phyloP scores from a whole-genome alignment of 371 early-diverging fungal species.

The Actinomortierella wolfii region DNA sequence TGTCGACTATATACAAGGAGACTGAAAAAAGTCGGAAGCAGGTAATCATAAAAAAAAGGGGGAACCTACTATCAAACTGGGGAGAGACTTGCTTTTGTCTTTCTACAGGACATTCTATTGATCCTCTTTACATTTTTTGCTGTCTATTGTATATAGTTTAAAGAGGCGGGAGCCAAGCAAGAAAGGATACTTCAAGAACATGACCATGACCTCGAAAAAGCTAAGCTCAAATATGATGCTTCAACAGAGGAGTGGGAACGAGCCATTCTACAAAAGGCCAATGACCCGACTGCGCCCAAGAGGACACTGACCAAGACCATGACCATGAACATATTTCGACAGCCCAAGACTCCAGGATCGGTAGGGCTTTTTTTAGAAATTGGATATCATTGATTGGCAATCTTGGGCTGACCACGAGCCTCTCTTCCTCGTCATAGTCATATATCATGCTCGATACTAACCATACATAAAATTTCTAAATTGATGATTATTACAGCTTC shows the following conservation, averaged over 20 bases:
- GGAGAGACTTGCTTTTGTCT: neutral
- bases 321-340: slow-evolving; percentile 51
- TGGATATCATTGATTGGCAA: slow-evolving; percentile 4
- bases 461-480: too few species aligned
- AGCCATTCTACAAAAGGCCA: slow-evolving; percentile 61
- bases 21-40: slow-evolving; percentile 80
- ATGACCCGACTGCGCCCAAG: slow-evolving; percentile 53
- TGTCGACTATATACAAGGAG: slow-evolving; percentile 71
- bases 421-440: too few species aligned
- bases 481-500: slow-evolving; percentile 49
- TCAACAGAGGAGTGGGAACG: slow-evolving; percentile 80
- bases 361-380: slow-evolving; percentile 29
- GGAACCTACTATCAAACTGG: neutral
- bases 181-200: slow-evolving; percentile 68
- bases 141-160: slow-evolving; percentile 51
- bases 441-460: too few species aligned
- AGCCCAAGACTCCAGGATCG: slow-evolving; percentile 58
- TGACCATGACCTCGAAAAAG: slow-evolving; percentile 74
- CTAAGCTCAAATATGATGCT: slow-evolving; percentile 69
- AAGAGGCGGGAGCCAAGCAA: slow-evolving; percentile 73
- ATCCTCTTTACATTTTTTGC: too few species aligned
- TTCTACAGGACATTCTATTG: too few species aligned
- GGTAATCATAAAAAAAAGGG: slow-evolving; percentile 41
- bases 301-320: slow-evolving; percentile 49
- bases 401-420: slow-evolving; percentile 23